Percentiles rank a stretch among this genome's conserved stretches.
phyloP scores from a whole-genome alignment of 371 early-diverging fungal genomes.

The Mucor circinelloides region DNA sequence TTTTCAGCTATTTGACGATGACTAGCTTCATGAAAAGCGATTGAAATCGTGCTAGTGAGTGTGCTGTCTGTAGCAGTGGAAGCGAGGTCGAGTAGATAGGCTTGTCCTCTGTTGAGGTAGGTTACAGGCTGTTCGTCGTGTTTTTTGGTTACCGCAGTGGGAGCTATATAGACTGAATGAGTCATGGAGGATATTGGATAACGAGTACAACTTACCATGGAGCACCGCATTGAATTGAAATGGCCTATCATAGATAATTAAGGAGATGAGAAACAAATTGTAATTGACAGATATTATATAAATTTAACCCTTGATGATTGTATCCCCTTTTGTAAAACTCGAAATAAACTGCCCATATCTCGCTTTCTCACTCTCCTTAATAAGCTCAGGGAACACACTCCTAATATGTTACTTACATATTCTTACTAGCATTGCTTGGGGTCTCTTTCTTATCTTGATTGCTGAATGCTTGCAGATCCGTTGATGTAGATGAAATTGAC shows the following conservation, averaged over 20 bases:
- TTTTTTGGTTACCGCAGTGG: constrained; percentile 39
- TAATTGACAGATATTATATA: not conserved
- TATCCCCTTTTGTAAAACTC: not conserved
- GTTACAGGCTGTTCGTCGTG: constrained; percentile 53
- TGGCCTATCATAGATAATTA: constrained; percentile 7
- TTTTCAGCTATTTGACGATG: constrained; percentile 70
- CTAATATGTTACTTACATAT: not conserved
- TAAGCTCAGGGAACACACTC: not conserved
- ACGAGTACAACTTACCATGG: constrained; percentile 16
- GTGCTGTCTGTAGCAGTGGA: constrained; percentile 28
- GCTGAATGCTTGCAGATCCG: not conserved
- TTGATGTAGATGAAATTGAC: not conserved
- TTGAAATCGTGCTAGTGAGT: constrained; percentile 60
- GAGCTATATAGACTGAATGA: constrained; percentile 20
- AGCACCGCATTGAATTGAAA: constrained; percentile 24
- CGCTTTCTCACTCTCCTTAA: not conserved
- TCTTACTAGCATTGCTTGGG: not conserved
- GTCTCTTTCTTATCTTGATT: not conserved
- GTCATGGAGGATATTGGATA: not conserved
- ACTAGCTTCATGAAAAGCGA: constrained; percentile 74
- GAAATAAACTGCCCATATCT: not conserved
- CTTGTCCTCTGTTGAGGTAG: constrained; percentile 70
- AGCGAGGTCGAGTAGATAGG: constrained; percentile 48
- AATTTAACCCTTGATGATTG: not conserved
- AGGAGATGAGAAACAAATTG: not conserved